Conservation (phyloP, 1,284 basidiomycete species). For the Ceraceosorus guamensis region DNA sequence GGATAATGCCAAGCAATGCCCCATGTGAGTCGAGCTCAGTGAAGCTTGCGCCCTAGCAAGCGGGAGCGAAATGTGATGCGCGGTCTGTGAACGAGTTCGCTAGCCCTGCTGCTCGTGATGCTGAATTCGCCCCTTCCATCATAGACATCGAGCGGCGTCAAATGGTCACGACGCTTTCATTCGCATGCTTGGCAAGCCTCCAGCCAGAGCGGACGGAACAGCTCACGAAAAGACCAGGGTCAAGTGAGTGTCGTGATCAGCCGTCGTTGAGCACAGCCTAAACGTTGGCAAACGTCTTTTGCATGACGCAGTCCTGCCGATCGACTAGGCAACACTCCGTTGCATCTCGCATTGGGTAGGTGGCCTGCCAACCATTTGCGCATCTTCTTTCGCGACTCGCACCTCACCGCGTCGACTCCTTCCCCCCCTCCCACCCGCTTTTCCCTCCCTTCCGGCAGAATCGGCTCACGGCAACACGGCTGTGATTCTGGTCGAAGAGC, state of each 20-base stretch:
- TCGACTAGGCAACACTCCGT: conserved; percentile 27
- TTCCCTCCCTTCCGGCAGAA: no score
- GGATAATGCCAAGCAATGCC: conserved; percentile 24
- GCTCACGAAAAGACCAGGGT: conserved; percentile 26
- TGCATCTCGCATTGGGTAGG: conserved; percentile 22
- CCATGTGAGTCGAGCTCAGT: conserved; percentile 23
- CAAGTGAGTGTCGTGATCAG: conserved; percentile 18
- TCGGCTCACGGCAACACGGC: conserved; percentile 25
- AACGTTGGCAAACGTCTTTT: not conserved
- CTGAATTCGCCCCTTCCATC: no score
- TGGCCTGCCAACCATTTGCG: not conserved
- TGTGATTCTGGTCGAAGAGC: conserved; percentile 24
- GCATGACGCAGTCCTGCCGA: conserved; percentile 18
- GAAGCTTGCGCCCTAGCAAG: no score
- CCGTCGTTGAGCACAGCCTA: not conserved
- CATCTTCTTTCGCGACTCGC: not conserved
- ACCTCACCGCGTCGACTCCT: no score
- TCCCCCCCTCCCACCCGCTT: no score
- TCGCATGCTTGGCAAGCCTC: conserved; percentile 18
- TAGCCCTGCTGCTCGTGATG: no score
- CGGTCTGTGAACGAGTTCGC: no score
- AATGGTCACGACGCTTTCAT: conserved; percentile 23
- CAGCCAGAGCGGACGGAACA: conserved; percentile 14
- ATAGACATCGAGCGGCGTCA: conserved; percentile 23
- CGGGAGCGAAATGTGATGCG: no score